Percentiles rank a stretch among this genome's conserved stretches.
Conservation (phyloP, 805 yeast species). For the Lachancea kluyveri region DNA sequence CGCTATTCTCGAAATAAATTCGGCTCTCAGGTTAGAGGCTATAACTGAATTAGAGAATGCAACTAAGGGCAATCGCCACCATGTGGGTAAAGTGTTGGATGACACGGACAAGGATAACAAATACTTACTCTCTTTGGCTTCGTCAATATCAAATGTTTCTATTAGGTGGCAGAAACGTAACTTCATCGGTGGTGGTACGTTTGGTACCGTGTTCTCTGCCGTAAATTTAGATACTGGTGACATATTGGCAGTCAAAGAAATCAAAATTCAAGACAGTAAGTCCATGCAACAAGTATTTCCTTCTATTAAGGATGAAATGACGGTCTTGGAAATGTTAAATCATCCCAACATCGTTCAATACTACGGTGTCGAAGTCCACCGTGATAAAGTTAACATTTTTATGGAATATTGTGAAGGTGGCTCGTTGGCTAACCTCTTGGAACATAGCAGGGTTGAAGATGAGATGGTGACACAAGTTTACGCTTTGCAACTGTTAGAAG, state of each 20-base stretch:
- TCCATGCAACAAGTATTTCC: conserved; percentile 80
- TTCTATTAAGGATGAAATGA: conserved; percentile 92
- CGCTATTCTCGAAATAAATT: conserved; percentile 48
- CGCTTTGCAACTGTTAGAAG: conserved; percentile 89
- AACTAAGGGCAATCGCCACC: conserved; percentile 37
- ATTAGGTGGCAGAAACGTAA: conserved; percentile 97
- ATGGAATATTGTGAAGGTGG: conserved; percentile 99
- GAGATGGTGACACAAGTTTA: conserved; percentile 88
- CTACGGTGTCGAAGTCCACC: conserved; percentile 94
- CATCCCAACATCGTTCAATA: conserved; percentile 97
- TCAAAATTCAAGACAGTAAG: conserved; percentile 81
- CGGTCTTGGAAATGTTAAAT: conserved; percentile 86
- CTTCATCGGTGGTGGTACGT: conserved; percentile 91
- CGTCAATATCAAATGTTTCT: conserved; percentile 81
- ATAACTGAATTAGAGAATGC: conserved; percentile 55
- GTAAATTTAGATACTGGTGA: conserved; percentile 92
- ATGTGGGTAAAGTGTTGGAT: conserved; percentile 86
- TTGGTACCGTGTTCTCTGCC: conserved; percentile 91
- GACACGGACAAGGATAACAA: conserved; percentile 83
- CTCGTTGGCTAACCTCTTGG: conserved; percentile 75
- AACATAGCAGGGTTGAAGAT: conserved; percentile 92
- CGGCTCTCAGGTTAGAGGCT: conserved; percentile 62
- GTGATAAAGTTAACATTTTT: conserved; percentile 89
- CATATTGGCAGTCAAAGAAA: conserved; percentile 94
- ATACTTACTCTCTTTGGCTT: conserved; percentile 77